phyloP scores from a whole-genome alignment of 768 basidiomycete genomes.

The Porpolomopsis calyptriformis region DNA sequence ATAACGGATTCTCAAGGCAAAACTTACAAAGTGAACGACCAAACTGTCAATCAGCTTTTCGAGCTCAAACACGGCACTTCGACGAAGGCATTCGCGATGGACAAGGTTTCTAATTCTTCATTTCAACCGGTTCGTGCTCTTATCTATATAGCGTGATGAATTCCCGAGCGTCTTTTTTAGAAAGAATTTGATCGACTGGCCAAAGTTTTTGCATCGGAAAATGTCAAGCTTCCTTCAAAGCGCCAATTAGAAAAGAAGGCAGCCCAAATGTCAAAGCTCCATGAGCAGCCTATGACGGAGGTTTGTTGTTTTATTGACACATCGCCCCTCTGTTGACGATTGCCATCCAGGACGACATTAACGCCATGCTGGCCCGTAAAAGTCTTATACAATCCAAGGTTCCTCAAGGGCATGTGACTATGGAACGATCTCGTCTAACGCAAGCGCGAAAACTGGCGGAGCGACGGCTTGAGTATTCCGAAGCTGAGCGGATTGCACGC shows the following conservation, averaged over 20 bases:
- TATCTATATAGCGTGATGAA: not conserved
- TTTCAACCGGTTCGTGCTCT: constrained; percentile 47
- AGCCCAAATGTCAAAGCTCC: constrained; percentile 48
- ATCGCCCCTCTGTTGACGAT: not conserved
- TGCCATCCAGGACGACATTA: constrained; percentile 61
- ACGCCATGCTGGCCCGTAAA: constrained; percentile 67
- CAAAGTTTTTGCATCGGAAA: constrained; percentile 35
- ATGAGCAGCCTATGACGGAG: constrained; percentile 65
- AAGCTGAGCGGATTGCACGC: constrained; percentile 50
- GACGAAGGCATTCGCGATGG: constrained; percentile 56
- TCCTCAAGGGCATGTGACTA: constrained; percentile 26
- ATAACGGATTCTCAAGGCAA: constrained; percentile 43
- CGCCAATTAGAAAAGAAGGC: constrained; percentile 55
- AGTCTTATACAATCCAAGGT: constrained; percentile 28
- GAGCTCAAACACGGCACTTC: constrained; percentile 72
- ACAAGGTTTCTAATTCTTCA: constrained; percentile 70
- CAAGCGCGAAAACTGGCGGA: constrained; percentile 66
- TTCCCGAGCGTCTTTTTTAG: constrained; percentile 26
- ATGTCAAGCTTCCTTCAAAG: constrained; percentile 58
- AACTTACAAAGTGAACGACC: constrained; percentile 64
- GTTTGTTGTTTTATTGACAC: constrained; percentile 29
- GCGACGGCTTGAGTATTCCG: constrained; percentile 58
- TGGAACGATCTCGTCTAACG: constrained; percentile 57
- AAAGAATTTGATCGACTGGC: constrained; percentile 61
- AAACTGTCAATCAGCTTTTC: constrained; percentile 52